phyloP scores from a whole-genome alignment of 805 yeast species.

The Gaillardinia entomophila region DNA sequence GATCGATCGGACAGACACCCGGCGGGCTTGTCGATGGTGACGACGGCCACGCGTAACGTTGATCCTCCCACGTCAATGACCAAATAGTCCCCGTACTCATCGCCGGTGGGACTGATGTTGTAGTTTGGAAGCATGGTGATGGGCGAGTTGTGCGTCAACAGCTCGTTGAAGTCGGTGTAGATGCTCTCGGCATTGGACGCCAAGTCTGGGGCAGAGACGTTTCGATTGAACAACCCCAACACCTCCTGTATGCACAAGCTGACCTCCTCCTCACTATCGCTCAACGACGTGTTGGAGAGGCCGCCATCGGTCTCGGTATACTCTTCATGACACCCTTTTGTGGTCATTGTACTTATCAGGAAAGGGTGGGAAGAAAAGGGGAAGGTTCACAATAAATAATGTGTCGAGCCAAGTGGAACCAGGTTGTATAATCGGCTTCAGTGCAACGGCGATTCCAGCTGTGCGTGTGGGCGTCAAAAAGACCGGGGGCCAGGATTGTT shows the following conservation, averaged over 20 bases:
- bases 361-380: too few species aligned
- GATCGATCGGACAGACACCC: conserved; percentile 8
- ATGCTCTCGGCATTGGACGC: conserved; percentile 5
- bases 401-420: too few species aligned
- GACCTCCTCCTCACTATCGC: conserved; percentile 2
- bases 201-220: background rate
- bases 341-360: too few species aligned
- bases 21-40: conserved; percentile 19
- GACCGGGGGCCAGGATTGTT: too few species aligned
- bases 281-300: background rate
- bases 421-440: too few species aligned
- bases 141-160: conserved; percentile 18
- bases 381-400: too few species aligned
- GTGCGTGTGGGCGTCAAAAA: too few species aligned
- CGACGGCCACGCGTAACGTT: conserved; percentile 41
- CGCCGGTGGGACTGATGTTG: conserved; percentile 33
- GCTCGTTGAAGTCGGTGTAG: conserved; percentile 21
- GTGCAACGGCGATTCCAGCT: too few species aligned
- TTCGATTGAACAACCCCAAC: background rate
- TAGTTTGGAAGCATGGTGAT: conserved; percentile 37
- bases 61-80: conserved; percentile 57
- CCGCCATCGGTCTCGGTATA: background rate
- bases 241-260: background rate
- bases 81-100: conserved; percentile 32
- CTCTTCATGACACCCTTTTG: too few species aligned